Evolutionary conservation across 805 yeast species (phyloP).

Genomic region (Ogataea wickerhamii): DNA sequence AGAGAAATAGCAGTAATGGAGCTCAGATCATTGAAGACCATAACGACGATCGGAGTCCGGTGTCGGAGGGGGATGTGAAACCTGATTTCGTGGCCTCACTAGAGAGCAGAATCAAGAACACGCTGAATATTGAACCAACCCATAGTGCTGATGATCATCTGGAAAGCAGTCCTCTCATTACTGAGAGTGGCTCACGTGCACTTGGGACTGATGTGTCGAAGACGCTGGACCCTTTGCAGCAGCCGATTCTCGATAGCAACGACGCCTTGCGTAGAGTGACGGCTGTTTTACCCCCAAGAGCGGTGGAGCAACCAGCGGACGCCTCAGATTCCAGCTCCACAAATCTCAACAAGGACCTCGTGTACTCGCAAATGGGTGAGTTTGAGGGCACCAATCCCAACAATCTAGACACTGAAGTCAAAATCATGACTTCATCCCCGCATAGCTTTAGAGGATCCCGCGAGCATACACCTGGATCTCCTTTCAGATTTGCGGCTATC

Average conservation of each 20-base stretch:
- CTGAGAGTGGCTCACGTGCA: not conserved
- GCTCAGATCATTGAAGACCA: not conserved
- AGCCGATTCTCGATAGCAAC: not conserved
- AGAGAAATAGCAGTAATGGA: not conserved
- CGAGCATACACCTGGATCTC: not conserved
- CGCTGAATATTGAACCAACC: not conserved
- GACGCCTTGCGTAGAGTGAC: not conserved
- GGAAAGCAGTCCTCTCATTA: not conserved
- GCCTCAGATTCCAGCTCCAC: constrained; percentile 1
- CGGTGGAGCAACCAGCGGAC: not conserved
- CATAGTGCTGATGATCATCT: too few species aligned
- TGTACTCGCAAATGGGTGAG: constrained; percentile 16
- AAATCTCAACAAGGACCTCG: not conserved
- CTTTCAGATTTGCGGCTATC: not conserved
- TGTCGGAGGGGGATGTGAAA: not conserved
- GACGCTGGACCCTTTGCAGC: constrained; percentile 12
- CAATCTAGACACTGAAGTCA: constrained; percentile 14
- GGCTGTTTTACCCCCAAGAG: constrained; percentile 1
- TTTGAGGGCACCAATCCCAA: constrained; percentile 13
- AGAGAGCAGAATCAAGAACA: not conserved
- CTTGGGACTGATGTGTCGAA: not conserved
- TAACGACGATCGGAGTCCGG: not conserved
- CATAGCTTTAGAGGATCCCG: constrained; percentile 6
- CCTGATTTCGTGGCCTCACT: not conserved
- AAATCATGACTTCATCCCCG: constrained; percentile 13